phyloP scores from a whole-genome alignment of 2,329 filamentous ascomycete genomes.

The Emmonsiellopsis sp. region DNA sequence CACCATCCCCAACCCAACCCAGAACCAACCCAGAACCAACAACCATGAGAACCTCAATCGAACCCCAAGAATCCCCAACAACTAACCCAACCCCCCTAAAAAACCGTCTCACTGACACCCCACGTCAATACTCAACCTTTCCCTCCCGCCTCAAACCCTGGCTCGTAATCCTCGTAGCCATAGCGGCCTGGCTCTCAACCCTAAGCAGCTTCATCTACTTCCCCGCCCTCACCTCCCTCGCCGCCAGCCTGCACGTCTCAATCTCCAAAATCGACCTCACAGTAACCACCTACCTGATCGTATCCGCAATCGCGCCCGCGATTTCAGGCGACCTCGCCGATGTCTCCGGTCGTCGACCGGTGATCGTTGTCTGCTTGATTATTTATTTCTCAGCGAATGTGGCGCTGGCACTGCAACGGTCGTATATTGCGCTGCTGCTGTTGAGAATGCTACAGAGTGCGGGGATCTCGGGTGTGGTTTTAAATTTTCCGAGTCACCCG shows the following conservation, averaged over 20 bases:
- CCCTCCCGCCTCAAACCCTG: neutral
- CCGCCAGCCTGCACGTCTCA: constrained; percentile 28
- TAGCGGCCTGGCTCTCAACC: neutral
- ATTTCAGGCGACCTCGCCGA: constrained; percentile 11
- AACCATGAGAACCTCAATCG: too few species aligned
- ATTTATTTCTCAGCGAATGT: constrained; percentile 12
- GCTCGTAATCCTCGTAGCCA: neutral
- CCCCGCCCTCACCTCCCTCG: constrained; percentile 23
- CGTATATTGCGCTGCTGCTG: constrained; percentile 11
- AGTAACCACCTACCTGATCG: constrained; percentile 11
- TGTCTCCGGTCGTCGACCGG: constrained; percentile 10
- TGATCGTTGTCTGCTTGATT: constrained; percentile 10
- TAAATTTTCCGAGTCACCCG: neutral
- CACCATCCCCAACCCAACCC: too few species aligned
- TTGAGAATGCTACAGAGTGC: constrained; percentile 15
- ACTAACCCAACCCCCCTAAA: too few species aligned
- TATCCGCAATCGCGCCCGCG: constrained; percentile 11
- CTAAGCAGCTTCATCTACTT: constrained; percentile 32
- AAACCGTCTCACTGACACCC: too few species aligned
- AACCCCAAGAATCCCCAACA: too few species aligned
- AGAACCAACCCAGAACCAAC: too few species aligned
- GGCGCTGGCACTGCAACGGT: constrained; percentile 12
- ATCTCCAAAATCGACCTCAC: constrained; percentile 11
- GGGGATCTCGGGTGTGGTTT: neutral
- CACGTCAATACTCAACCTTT: neutral